These are phyloP conservation scores for Cronartium quercuum DNA, from an alignment of 1,284 basidiomycete species.

Conservation along the genomic window DNA sequence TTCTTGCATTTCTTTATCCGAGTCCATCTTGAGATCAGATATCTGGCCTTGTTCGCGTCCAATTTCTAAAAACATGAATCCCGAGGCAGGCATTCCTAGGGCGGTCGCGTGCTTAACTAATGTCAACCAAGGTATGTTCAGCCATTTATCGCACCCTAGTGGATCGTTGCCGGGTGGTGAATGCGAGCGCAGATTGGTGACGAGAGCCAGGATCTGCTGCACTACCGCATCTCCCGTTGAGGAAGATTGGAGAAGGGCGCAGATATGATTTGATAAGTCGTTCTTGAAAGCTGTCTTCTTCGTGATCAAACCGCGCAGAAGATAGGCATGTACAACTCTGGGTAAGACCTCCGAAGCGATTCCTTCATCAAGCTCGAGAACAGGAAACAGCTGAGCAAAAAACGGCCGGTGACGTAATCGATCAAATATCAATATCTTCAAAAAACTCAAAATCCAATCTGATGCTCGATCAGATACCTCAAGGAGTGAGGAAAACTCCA, in stretches of 20 bases:
- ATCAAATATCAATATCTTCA: slow-evolving; percentile 22
- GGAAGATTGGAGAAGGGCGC: slow-evolving; percentile 18
- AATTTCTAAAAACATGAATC: slow-evolving; percentile 81
- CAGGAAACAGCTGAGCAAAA: slow-evolving; percentile 61
- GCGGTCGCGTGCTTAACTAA: slow-evolving; percentile 68
- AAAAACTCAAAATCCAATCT: slow-evolving; percentile 21
- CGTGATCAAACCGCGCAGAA: slow-evolving; percentile 51
- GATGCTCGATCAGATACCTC: not conserved
- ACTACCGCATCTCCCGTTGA: slow-evolving; percentile 54
- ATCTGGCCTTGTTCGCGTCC: slow-evolving; percentile 57
- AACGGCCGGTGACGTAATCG: slow-evolving; percentile 47
- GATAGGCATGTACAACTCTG: slow-evolving; percentile 64
- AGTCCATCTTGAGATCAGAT: not conserved
- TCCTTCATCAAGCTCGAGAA: slow-evolving; percentile 56
- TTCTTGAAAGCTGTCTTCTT: slow-evolving; percentile 1
- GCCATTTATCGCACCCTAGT: slow-evolving; percentile 72
- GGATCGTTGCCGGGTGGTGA: slow-evolving; percentile 54
- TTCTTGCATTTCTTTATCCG: slow-evolving; percentile 53
- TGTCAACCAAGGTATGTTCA: slow-evolving; percentile 66
- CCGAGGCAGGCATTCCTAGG: slow-evolving; percentile 78
- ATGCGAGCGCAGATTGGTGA: slow-evolving; percentile 75
- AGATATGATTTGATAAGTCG: slow-evolving; percentile 14
- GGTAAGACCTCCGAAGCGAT: slow-evolving; percentile 69
- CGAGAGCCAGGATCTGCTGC: slow-evolving; percentile 64
- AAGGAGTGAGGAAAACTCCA: slow-evolving; percentile 10